phyloP scores from a whole-genome alignment of 2,329 filamentous ascomycete species.

The Colletotrichum falcatum region DNA sequence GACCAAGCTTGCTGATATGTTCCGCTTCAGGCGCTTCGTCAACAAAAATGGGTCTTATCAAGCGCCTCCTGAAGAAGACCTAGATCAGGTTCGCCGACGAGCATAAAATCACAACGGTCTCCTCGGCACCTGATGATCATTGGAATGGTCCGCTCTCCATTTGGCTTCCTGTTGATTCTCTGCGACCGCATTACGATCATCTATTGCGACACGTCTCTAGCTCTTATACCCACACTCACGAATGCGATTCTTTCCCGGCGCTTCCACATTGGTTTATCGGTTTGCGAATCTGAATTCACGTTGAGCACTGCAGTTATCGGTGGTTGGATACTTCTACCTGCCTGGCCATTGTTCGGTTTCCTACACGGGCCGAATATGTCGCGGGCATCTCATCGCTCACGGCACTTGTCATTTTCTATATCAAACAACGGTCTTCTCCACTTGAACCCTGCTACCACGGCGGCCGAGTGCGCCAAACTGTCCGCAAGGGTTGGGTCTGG shows the following conservation, averaged over 20 bases:
- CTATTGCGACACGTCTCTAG: background rate
- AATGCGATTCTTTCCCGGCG: background rate
- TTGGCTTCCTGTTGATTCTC: background rate
- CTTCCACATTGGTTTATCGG: background rate
- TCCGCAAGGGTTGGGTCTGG: background rate
- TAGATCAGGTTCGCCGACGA: background rate
- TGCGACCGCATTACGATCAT: background rate
- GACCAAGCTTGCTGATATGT: background rate
- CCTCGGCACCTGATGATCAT: background rate
- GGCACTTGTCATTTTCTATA: background rate
- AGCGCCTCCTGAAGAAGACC: conserved; percentile 35
- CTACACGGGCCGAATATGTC: no score
- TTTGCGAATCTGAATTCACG: background rate
- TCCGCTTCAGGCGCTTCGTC: conserved; percentile 18
- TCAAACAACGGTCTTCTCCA: no score
- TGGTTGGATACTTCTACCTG: background rate
- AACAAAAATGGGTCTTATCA: conserved; percentile 29
- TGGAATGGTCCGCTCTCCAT: background rate
- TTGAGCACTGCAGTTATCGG: background rate
- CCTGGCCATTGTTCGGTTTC: background rate
- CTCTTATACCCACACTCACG: background rate
- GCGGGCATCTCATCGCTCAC: no score
- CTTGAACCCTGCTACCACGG: background rate
- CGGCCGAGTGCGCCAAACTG: background rate
- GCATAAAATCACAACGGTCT: background rate